Evolutionary conservation across 139 green algal genomes (phyloP).

Genomic region (Coelastrella sp.): DNA sequence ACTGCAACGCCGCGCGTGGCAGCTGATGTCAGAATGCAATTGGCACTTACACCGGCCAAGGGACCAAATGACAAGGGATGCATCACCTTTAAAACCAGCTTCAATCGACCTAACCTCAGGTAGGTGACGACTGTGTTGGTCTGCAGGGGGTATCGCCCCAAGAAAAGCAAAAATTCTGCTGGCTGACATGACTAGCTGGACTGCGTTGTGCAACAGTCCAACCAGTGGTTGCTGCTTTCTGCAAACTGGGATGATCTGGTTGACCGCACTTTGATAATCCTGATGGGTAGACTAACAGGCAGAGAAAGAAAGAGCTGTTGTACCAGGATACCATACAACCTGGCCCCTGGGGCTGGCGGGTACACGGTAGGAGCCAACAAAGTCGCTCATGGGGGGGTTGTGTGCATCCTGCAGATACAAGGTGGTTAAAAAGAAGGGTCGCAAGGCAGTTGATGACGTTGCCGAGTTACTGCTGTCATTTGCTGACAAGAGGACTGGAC

Average conservation of each 20-base stretch:
- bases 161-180: not conserved
- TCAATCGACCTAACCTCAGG: slow-evolving; percentile 95
- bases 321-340: no score
- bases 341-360: no score
- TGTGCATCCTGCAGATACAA: slow-evolving; percentile 75
- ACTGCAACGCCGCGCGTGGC: slow-evolving; percentile 80
- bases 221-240: no score
- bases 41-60: slow-evolving; percentile 52
- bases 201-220: no score
- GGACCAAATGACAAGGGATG: slow-evolving; percentile 51
- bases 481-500: not conserved
- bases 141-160: slow-evolving; percentile 47
- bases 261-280: no score
- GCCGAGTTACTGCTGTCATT: slow-evolving; percentile 51
- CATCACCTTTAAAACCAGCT: slow-evolving; percentile 87
- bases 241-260: no score
- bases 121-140: not conserved
- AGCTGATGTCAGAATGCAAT: slow-evolving; percentile 69
- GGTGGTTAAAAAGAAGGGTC: slow-evolving; percentile 80
- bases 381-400: not conserved
- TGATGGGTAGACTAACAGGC: no score
- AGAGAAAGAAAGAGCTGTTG: no score
- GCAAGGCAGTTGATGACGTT: slow-evolving; percentile 73
- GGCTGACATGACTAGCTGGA: not conserved
- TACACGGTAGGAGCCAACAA: no score